phyloP scores from a whole-genome alignment of 495 filamentous ascomycete species.

The Talaromyces proteolyticus region DNA sequence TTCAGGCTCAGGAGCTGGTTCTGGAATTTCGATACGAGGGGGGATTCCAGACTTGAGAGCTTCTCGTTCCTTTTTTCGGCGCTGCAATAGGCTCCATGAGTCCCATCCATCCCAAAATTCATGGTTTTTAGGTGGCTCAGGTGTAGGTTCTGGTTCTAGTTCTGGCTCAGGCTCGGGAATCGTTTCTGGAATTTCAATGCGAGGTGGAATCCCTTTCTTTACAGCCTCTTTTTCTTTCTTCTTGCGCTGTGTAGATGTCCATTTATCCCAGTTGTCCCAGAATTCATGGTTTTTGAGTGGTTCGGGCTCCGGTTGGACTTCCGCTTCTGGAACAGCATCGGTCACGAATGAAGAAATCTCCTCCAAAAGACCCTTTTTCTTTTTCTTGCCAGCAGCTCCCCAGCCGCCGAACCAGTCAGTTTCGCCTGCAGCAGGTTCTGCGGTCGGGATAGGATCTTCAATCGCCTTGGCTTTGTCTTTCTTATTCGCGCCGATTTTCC shows the following conservation, averaged over 20 bases:
- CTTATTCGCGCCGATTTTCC: slow-evolving; percentile 1
- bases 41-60: slow-evolving; percentile 5
- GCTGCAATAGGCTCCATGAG: not conserved
- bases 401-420: slow-evolving; percentile 24
- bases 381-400: slow-evolving; percentile 27
- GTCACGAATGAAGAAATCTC: slow-evolving; percentile 20
- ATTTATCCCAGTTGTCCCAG: not conserved
- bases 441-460: slow-evolving; percentile 7
- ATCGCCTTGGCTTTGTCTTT: slow-evolving; percentile 6
- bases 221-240: slow-evolving; percentile 15
- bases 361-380: slow-evolving; percentile 17
- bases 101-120: slow-evolving; percentile 2
- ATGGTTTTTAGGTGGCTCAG: slow-evolving; percentile 7
- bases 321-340: slow-evolving; percentile 4
- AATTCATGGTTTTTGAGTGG: slow-evolving; percentile 6
- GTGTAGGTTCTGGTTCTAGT: slow-evolving; percentile 13
- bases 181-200: slow-evolving; percentile 3
- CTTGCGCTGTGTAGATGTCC: slow-evolving; percentile 3
- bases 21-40: slow-evolving; percentile 6
- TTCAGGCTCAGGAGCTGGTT: slow-evolving; percentile 17
- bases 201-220: slow-evolving; percentile 6
- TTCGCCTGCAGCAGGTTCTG: slow-evolving; percentile 17
- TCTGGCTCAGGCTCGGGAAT: slow-evolving; percentile 22
- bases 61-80: slow-evolving; percentile 16
- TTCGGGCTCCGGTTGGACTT: slow-evolving; percentile 22